Conservation (phyloP, 768 basidiomycete species). For the Lentinula sp. region DNA sequence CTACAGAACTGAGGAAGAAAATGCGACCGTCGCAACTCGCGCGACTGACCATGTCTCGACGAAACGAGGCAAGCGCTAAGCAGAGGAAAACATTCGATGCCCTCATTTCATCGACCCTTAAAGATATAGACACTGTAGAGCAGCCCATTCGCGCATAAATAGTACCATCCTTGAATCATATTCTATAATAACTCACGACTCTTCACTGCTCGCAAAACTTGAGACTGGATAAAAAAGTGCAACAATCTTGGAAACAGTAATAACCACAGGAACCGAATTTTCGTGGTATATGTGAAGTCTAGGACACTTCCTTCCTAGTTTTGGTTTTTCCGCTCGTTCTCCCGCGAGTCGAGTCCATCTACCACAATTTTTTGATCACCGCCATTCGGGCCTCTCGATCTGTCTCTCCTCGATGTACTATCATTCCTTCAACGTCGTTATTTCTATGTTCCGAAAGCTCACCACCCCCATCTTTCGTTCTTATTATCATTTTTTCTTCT, state of each 20-base stretch:
- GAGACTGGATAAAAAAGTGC: too few relatives aligned
- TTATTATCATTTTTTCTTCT: not conserved
- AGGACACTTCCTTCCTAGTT: too few relatives aligned
- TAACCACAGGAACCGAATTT: not conserved
- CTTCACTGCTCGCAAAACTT: not conserved
- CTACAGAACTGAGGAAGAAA: slow-evolving; percentile 12
- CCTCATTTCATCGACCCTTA: slow-evolving; percentile 14
- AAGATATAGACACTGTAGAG: not conserved
- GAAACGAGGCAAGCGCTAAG: slow-evolving; percentile 32
- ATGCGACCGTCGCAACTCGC: slow-evolving; percentile 40
- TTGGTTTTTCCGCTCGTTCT: too few relatives aligned
- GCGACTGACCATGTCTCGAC: slow-evolving; percentile 33
- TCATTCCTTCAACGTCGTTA: not conserved
- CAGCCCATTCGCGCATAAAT: not conserved
- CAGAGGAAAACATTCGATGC: slow-evolving; percentile 32
- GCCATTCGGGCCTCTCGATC: not conserved
- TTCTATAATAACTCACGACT: not conserved
- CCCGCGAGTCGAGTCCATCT: too few relatives aligned
- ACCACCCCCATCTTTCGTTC: not conserved
- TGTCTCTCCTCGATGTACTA: not conserved
- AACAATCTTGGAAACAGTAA: not conserved
- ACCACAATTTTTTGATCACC: not conserved
- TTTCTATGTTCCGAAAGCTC: not conserved
- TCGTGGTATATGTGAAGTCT: not conserved
- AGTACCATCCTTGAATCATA: not conserved